Evolutionary conservation across 1,139 yeast species (phyloP).

Genomic region (Candida glucosophila): DNA sequence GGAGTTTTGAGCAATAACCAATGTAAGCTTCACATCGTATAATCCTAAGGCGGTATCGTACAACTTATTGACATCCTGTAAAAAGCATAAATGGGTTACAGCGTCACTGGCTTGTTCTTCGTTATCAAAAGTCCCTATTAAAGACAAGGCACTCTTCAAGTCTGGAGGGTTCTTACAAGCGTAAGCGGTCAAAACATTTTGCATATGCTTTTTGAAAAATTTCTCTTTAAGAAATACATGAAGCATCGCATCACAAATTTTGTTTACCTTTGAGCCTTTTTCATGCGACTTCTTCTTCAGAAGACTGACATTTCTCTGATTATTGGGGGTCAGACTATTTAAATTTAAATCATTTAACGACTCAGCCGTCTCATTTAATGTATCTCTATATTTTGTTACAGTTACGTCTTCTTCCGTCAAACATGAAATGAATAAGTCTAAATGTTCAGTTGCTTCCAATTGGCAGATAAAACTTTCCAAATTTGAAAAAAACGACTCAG

Average conservation of each 20-base stretch:
- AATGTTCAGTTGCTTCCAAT: conserved; percentile 61
- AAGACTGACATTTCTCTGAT: conserved; percentile 2
- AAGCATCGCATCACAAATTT: conserved; percentile 65
- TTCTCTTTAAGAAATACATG: conserved; percentile 44
- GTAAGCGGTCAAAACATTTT: conserved; percentile 80
- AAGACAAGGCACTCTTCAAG: conserved; percentile 58
- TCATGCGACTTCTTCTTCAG: conserved; percentile 11
- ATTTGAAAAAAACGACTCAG: conserved; percentile 55
- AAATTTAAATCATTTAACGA: conserved; percentile 2
- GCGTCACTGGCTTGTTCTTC: conserved; percentile 50
- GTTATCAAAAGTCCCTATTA: conserved; percentile 43
- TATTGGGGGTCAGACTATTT: conserved; percentile 4
- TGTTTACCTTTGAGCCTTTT: conserved; percentile 58
- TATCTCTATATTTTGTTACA: conserved; percentile 73
- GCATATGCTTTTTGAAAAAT: conserved; percentile 53
- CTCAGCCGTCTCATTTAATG: conserved; percentile 14
- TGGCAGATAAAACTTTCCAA: conserved; percentile 65
- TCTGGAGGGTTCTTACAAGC: conserved; percentile 91
- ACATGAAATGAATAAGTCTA: conserved; percentile 83
- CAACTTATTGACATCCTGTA: conserved; percentile 79
- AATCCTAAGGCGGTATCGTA: conserved; percentile 75
- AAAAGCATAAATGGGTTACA: conserved; percentile 78
- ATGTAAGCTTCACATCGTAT: conserved; percentile 73
- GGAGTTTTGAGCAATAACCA: conserved; percentile 87
- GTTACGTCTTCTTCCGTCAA: conserved; percentile 84